Evolutionary conservation across 1,139 yeast species (phyloP).

Genomic region (Cylindricascospora bacillispora): DNA sequence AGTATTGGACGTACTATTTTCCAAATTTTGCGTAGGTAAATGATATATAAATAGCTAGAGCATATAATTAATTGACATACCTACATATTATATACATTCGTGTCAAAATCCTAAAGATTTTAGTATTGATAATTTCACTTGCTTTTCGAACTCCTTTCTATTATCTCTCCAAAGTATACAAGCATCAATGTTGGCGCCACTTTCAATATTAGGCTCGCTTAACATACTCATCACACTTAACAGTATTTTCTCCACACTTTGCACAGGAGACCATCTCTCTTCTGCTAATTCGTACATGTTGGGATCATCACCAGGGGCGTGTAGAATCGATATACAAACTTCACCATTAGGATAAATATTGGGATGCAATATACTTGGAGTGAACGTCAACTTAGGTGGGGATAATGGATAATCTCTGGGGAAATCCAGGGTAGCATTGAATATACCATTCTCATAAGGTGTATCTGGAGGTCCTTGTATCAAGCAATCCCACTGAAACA

Average conservation of each 20-base stretch:
- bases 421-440: constrained; percentile 70
- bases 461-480: constrained; percentile 91
- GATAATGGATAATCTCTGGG: constrained; percentile 86
- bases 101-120: constrained; percentile 22
- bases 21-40: constrained; percentile 89
- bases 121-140: constrained; percentile 33
- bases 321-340: constrained; percentile 89
- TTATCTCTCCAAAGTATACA: constrained; percentile 89
- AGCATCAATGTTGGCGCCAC: constrained; percentile 96
- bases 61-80: background rate
- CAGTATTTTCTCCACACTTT: constrained; percentile 87
- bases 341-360: constrained; percentile 89
- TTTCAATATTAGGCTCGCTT: constrained; percentile 92
- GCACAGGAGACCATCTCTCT: constrained; percentile 97
- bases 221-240: constrained; percentile 90
- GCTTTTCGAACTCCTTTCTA: constrained; percentile 49
- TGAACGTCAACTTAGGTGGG: constrained; percentile 78
- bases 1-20: constrained; percentile 78
- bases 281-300: constrained; percentile 89
- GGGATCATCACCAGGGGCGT: constrained; percentile 96
- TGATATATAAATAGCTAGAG: constrained; percentile 22
- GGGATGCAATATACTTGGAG: constrained; percentile 82
- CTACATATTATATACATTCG: background rate
- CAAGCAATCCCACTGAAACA: constrained; percentile 84
- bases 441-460: constrained; percentile 87